These are phyloP conservation scores for Colletotrichum navitas DNA, from an alignment of 2,329 filamentous ascomycete species.

Conservation along the genomic window DNA sequence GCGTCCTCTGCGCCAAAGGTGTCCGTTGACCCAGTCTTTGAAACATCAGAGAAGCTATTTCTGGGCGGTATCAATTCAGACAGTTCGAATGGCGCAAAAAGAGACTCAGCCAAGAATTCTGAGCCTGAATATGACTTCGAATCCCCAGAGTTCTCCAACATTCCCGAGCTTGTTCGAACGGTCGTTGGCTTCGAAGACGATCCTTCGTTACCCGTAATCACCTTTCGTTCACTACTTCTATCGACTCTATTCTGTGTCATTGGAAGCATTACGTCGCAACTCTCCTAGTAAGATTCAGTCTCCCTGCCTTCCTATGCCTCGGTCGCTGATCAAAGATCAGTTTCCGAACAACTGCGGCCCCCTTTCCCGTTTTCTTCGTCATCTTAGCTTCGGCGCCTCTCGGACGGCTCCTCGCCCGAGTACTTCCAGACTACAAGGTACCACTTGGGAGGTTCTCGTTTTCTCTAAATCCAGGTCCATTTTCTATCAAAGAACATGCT, in stretches of 20 bases:
- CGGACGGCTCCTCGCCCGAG: conserved; percentile 64
- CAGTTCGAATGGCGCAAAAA: background rate
- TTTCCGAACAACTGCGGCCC: conserved; percentile 68
- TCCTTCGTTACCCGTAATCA: conserved; percentile 66
- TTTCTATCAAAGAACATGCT: conserved; percentile 70
- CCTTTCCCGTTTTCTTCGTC: conserved; percentile 73
- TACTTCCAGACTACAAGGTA: conserved; percentile 61
- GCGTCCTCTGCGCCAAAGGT: conserved; percentile 2
- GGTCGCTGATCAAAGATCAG: conserved; percentile 60
- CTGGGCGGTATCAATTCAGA: conserved; percentile 17
- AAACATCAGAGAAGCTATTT: conserved; percentile 28
- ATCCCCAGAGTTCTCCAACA: conserved; percentile 36
- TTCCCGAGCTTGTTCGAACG: conserved; percentile 58
- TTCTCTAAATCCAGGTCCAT: conserved; percentile 68
- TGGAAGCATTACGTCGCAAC: conserved; percentile 31
- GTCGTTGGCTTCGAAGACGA: conserved; percentile 70
- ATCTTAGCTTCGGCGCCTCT: conserved; percentile 69
- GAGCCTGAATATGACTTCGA: conserved; percentile 38
- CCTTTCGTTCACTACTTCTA: conserved; percentile 71
- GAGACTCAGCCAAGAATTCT: conserved; percentile 14
- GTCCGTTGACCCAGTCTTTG: conserved; percentile 23
- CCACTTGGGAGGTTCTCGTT: conserved; percentile 64
- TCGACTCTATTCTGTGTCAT: conserved; percentile 47
- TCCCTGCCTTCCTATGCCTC: accelerated
- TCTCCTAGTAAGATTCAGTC: conserved; percentile 24